Base-by-base conservation (phyloP, 139 green algal genomes). In the Axilococcus clingmanii region DNA sequence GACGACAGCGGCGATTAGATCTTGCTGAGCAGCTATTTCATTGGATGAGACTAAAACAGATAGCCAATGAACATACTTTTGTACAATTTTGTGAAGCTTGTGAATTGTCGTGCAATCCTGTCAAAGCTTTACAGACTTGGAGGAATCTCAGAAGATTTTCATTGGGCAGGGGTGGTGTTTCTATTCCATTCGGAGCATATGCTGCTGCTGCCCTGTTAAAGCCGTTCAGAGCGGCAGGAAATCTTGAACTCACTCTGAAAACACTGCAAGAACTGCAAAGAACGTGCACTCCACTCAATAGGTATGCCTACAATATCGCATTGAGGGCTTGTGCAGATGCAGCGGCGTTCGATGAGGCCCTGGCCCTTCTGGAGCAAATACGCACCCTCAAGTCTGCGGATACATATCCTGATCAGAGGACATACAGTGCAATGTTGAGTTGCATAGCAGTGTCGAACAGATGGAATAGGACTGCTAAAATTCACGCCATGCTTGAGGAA, bases 21-120 rank as follows among this genome's bases (percentile, higher is more conserved):
- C 33, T 58, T 28, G 62, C 62, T 3, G 54, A 65, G 37, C 54
- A 60, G 54, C 55, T 70, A 22, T 65, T 59, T 35, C 54, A 70
- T 17, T 70, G 62, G 62, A 70, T 70, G 62, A 35, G 62, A 2
- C 27, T 61, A 1, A 51, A 36, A 24, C 22, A 30, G 12, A 28
- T 24, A 5, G 62, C 62, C 28, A 70, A 59, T 35, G 34, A 65
- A 33, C 48, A 61, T 54, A 28, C 48, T 23, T 60, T 71, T 32
- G 45, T 49, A 22, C 65, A 71, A 46, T 27, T 65, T 17, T 71
- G 44, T 42, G 46, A 65, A 47, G 62, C 55, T 14, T 60, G 23
- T 46, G 55, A 52, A 16, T 54, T 37, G 4, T 36, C 45, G 1
- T 36, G 44, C 34, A 44, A 45, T 34, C 44, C 44, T 36, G 29